Base-by-base conservation (phyloP, 2,329 filamentous ascomycete species). In the Colletotrichum siamense region DNA sequence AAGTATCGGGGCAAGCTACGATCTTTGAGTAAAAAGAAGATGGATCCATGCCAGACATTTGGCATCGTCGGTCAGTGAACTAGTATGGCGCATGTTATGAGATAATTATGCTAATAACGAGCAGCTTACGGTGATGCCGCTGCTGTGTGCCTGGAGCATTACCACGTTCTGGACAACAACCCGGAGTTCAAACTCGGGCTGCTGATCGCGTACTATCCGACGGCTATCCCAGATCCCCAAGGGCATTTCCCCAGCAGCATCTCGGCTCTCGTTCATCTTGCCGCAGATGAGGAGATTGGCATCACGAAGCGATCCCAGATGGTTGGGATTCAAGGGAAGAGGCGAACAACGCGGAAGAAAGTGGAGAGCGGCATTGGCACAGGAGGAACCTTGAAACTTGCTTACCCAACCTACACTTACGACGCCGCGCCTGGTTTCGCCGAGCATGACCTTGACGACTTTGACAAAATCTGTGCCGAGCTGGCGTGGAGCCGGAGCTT, bases 401-500 rank as follows among this genome's bases (percentile, higher is more conserved):
- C 82, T 0, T 88, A 86, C 59, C 83, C 83, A 0, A 83, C 83
- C 22, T 88, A 88, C 59, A 82, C 83, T 1, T 88, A 88, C 66
- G 77, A 85, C 10, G 86, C 90, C 84, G 85, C 91, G 67, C 85
- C 91, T 0, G 94, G 94, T 0, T 96, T 96, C 77, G 94, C 94
- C 0, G 94, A 96, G 83, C 88, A 89, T 24, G 91, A 95, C 72
- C 82, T 94, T 36, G 92, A 94, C 4, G 91, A 94, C 78, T 95
- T 92, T 79, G 90, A 95, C 78, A 86, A 89, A 12, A 86, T 94
- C 5, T 89, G 90, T 0, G 91, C 93, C 3, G 89, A 90, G n/a
- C 81, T 95, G 24, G 93, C 94, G 0, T 95, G 93, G 89, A 91
- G 89, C n/a, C 88, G 94, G 9, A 93, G 91, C 44, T 81, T 96